Evolutionary conservation across 2,329 filamentous ascomycete genomes (phyloP), one percentile per base, ranked within the genome.

Genomic region (Orbilia ellipsospora): DNA sequence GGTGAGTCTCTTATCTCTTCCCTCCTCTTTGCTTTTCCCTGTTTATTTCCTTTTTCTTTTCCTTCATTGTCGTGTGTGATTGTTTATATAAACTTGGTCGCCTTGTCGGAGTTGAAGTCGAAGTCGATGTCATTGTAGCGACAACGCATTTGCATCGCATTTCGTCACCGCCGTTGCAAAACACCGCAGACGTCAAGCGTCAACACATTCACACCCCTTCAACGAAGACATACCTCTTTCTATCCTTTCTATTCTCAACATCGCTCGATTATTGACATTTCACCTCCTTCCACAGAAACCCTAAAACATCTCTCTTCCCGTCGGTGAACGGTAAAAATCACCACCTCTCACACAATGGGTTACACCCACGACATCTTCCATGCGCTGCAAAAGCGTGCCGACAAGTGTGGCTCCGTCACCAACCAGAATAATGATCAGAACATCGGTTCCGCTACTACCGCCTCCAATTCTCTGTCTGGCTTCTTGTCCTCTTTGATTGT

Each of bases 401-500:
- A 55, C 12, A 15, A 74, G 15, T 75, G 72, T 40, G 72, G 64
- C 54, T 40, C 45, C n/a, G 7, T 75, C 31, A 18, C 54, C 4
- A 40, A 64, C 62, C 73, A 54, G 23, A 69, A 79, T 40, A 70
- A 79, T 60, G 81, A 82, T 59, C 5, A 78, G 50, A 81, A 81
- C 59, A 79, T 81, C 44, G 81, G 78, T 15, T 80, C 79, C 36
- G 79, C 79, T 18, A 78, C 74, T 16, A 67, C 64, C 5, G 4
- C 40, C 16, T 81, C 82, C 20, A 81, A 82, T 18, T 83, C 84
- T 3, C 80, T 82, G 15, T 85, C 84, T 6, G 84, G 83, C 15
- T 81, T 88, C 60, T 73, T 88, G 31, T 82, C 84, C 48, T 86
- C 85, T 13, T 80, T 88, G 48, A 78, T 86, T 16, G 83, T 84